Conservation (phyloP, 1,139 yeast genomes). For the Hemisphaericaspora lyxosophila region DNA sequence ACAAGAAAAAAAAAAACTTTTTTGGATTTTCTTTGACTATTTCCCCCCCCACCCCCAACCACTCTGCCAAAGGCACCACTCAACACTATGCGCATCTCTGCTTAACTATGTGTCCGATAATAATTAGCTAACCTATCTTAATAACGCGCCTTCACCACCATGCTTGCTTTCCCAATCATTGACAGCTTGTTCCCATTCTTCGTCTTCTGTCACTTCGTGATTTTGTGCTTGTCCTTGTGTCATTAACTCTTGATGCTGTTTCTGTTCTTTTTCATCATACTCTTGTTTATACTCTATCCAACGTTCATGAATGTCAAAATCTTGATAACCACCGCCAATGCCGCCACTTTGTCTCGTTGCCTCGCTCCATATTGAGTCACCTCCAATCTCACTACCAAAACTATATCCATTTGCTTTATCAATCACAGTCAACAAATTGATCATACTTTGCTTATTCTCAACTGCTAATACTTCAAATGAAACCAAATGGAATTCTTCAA, state of each 20-base stretch:
- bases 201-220: conserved; percentile 48
- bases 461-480: conserved; percentile 87
- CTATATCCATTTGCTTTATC: conserved; percentile 94
- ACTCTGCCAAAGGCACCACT: too few relatives aligned
- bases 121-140: too few relatives aligned
- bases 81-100: too few relatives aligned
- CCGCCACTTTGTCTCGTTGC: conserved; percentile 78
- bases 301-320: conserved; percentile 83
- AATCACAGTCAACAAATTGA: conserved; percentile 66
- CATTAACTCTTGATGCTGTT: conserved; percentile 22
- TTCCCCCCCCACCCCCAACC: too few relatives aligned
- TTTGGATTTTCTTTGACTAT: too few relatives aligned
- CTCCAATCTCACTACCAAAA: conserved; percentile 92
- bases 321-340: conserved; percentile 27
- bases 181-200: conserved; percentile 70
- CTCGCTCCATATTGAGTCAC: conserved; percentile 95
- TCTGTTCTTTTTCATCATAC: conserved; percentile 43
- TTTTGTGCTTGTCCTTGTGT: conserved; percentile 3
- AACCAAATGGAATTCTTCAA: conserved; percentile 84
- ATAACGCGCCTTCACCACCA: conserved; percentile 14
- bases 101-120: too few relatives aligned
- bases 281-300: conserved; percentile 86
- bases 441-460: conserved; percentile 92
- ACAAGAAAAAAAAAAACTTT: too few relatives aligned
- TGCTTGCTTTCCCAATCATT: conserved; percentile 56